Conservation (phyloP, 2,329 filamentous ascomycete species). For the Trichoderma cornu-damae region DNA sequence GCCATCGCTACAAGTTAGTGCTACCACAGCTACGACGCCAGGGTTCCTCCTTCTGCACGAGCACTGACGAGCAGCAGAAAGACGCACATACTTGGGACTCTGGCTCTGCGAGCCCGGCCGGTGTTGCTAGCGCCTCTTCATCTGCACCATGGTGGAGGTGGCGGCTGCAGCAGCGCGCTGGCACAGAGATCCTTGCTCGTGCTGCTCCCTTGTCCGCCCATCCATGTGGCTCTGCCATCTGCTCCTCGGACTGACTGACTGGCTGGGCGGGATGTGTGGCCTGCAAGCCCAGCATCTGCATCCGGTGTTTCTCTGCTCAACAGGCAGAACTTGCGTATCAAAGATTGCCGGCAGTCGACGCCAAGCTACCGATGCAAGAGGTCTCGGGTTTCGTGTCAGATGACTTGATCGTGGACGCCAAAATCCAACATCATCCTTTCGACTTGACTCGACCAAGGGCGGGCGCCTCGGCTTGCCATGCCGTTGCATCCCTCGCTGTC, state of each 20-base stretch:
- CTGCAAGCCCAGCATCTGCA: conserved; percentile 7
- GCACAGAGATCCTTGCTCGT: conserved; percentile 11
- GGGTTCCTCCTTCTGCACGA: conserved; percentile 11
- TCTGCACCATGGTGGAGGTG: conserved; percentile 14
- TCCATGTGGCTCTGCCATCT: not conserved
- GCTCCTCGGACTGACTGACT: not conserved
- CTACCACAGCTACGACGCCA: not conserved
- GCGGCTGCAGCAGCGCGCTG: conserved; percentile 16
- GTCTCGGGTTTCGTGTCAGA: conserved; percentile 13
- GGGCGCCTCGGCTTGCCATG: not conserved
- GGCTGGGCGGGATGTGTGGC: not conserved
- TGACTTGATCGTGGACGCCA: conserved; percentile 16
- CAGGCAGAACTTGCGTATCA: not conserved
- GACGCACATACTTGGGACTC: conserved; percentile 11
- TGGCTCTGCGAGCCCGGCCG: conserved; percentile 11
- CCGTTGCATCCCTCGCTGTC: not conserved
- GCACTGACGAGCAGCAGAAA: conserved; percentile 12
- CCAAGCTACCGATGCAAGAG: conserved; percentile 14
- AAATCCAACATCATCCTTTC: conserved; percentile 14
- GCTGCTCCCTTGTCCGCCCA: conserved; percentile 1
- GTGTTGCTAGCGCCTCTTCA: conserved; percentile 12
- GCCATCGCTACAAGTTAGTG: not conserved
- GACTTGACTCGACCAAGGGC: not conserved
- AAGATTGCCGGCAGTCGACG: conserved; percentile 7
- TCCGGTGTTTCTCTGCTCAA: not conserved